Evolutionary conservation across 345 rosid species (phyloP).

Genomic region (Garcia nutans): DNA sequence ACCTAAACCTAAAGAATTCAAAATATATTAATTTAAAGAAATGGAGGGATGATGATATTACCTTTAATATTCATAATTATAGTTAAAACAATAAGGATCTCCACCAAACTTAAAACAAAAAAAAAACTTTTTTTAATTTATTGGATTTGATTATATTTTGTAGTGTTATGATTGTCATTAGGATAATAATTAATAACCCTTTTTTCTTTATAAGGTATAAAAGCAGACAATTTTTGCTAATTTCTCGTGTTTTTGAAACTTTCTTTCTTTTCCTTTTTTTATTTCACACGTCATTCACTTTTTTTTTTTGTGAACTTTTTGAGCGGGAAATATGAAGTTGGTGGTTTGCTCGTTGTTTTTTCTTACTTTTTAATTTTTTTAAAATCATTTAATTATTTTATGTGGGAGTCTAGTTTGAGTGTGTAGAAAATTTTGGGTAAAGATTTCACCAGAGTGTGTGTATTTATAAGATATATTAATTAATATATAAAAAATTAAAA

Average conservation of each 20-base stretch:
- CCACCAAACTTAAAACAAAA: not conserved
- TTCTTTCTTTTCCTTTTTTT: not conserved
- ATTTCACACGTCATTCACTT: not conserved
- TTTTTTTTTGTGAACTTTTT: not conserved
- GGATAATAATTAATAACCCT: not conserved
- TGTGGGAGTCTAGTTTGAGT: too few species aligned
- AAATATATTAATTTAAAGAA: not conserved
- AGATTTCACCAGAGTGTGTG: too few species aligned
- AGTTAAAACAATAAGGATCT: slow-evolving; percentile 14
- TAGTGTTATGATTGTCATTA: not conserved
- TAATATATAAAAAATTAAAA: too few species aligned
- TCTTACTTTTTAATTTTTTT: too few species aligned
- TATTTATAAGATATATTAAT: too few species aligned
- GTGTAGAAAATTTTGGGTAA: too few species aligned
- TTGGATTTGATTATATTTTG: not conserved
- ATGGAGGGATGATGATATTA: not conserved
- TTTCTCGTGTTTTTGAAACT: not conserved
- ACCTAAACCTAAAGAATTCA: not conserved
- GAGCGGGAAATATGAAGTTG: slow-evolving; percentile 15
- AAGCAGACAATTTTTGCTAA: not conserved
- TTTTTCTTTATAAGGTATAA: slow-evolving; percentile 10
- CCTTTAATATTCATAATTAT: not conserved
- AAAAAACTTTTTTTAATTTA: not conserved
- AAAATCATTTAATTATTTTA: too few species aligned
- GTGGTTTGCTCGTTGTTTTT: not conserved